Percentiles rank a stretch among this genome's conserved stretches.
phyloP scores from a whole-genome alignment of 805 yeast species.

The Candida mattraensis region DNA sequence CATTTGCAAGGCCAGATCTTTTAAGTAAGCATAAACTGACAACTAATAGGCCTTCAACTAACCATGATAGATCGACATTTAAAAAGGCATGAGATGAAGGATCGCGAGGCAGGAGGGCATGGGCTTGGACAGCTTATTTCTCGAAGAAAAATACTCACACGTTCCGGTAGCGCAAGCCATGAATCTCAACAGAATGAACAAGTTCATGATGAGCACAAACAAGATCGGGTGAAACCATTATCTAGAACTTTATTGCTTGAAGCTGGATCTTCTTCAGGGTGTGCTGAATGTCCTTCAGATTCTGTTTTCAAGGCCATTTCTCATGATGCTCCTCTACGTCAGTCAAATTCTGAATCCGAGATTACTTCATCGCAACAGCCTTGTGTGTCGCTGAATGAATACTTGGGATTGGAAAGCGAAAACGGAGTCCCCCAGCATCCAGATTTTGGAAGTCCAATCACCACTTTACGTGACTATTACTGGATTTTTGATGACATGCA shows the following conservation, averaged over 20 bases:
- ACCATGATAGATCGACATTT: slow-evolving; percentile 5
- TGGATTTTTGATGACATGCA: slow-evolving; percentile 13
- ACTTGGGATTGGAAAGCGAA: not conserved
- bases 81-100: slow-evolving; percentile 9
- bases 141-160: slow-evolving; percentile 2
- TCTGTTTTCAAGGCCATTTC: too few relatives aligned
- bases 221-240: too few relatives aligned
- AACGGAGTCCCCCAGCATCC: slow-evolving; percentile 1
- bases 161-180: not conserved
- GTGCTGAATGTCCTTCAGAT: too few relatives aligned
- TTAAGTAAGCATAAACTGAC: not conserved
- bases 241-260: too few relatives aligned
- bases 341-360: too few relatives aligned
- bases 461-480: slow-evolving; percentile 9
- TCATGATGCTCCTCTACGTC: too few relatives aligned
- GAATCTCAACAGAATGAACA: not conserved
- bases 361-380: not conserved
- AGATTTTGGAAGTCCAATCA: slow-evolving; percentile 10
- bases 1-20: slow-evolving; percentile 7
- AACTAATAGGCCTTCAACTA: not conserved
- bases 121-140: slow-evolving; percentile 4
- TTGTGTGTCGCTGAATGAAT: not conserved
- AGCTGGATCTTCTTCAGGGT: too few relatives aligned
- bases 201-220: too few relatives aligned
- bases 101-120: slow-evolving; percentile 8